Conservation (phyloP, 257 asterid species). For the Nemophila menziesii region DNA sequence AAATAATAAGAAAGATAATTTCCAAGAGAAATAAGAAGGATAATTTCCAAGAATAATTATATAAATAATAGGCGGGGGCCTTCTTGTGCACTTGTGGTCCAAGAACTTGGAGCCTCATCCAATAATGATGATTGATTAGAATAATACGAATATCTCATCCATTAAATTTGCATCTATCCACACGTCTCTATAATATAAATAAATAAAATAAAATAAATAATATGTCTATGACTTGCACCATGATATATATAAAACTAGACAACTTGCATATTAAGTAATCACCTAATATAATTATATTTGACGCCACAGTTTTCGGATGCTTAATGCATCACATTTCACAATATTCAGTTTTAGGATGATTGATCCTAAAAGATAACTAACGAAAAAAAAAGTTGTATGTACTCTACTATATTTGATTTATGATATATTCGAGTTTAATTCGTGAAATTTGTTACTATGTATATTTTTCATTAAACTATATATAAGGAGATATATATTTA, state of each 20-base stretch:
- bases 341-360: no score
- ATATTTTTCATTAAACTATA: no score
- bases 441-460: no score
- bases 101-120: conserved; percentile 15
- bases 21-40: background rate
- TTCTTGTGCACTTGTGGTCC: no score
- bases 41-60: background rate
- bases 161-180: conserved; percentile 9
- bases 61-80: conserved; percentile 11
- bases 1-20: background rate
- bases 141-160: conserved; percentile 7
- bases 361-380: no score
- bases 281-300: conserved; percentile 1
- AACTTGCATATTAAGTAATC: conserved; percentile 15
- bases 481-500: no score
- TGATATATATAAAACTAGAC: conserved; percentile 4
- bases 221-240: background rate
- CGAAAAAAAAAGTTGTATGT: no score
- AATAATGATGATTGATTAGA: conserved; percentile 8
- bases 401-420: no score
- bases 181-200: background rate
- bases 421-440: no score
- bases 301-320: conserved; percentile 10
- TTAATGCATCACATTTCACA: conserved; percentile 7
- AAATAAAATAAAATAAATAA: conserved; percentile 7